Conservation (phyloP, 2,329 filamentous ascomycete genomes). For the Monosporascus sp. region DNA sequence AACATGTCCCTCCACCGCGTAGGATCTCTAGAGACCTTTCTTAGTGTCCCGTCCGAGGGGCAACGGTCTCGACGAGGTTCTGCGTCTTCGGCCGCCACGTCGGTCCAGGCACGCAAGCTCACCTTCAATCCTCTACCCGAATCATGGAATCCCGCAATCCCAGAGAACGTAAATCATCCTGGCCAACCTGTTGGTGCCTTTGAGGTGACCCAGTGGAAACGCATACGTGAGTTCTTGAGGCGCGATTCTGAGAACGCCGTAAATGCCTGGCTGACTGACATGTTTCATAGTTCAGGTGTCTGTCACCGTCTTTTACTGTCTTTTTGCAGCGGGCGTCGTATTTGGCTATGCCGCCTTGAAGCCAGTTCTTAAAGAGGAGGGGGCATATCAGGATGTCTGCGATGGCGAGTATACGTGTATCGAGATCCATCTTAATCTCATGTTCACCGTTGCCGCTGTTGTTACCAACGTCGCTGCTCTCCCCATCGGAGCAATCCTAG, state of each 20-base stretch:
- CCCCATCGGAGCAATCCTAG: conserved; percentile 79
- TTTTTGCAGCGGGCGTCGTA: conserved; percentile 72
- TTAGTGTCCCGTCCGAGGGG: conserved; percentile 33
- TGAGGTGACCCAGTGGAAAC: conserved; percentile 50
- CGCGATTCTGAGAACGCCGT: neutral
- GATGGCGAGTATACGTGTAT: conserved; percentile 37
- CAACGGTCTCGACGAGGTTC: conserved; percentile 35
- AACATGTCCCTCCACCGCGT: conserved; percentile 50
- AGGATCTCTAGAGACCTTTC: conserved; percentile 48
- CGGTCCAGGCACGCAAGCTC: conserved; percentile 44
- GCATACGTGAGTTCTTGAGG: conserved; percentile 38
- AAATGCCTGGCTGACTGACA: conserved; percentile 5
- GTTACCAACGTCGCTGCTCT: conserved; percentile 83
- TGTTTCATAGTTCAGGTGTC: conserved; percentile 58
- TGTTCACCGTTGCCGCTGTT: conserved; percentile 88
- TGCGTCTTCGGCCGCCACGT: conserved; percentile 36
- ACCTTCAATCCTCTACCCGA: conserved; percentile 53
- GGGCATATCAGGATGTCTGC: conserved; percentile 65
- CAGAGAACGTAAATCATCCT: conserved; percentile 31
- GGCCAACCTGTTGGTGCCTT: conserved; percentile 48
- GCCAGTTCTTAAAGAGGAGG: conserved; percentile 69
- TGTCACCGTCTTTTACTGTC: conserved; percentile 65
- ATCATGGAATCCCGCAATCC: conserved; percentile 41
- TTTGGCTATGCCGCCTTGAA: conserved; percentile 86
- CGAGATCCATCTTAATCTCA: conserved; percentile 71